phyloP scores from a whole-genome alignment of 768 basidiomycete genomes.

The Boletus tylopilopsis region DNA sequence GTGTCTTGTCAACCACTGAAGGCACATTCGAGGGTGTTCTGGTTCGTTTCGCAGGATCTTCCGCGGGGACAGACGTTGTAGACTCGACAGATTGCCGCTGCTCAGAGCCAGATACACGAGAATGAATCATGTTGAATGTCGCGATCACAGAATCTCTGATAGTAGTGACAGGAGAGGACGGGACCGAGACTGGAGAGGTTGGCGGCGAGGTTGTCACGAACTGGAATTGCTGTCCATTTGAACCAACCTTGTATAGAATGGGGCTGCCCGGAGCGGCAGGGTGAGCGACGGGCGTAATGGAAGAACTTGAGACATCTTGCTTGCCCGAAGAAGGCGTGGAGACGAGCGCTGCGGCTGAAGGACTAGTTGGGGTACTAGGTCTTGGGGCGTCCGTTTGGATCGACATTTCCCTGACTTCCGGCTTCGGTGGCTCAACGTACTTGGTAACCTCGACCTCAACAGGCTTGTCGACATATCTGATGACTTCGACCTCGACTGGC shows the following conservation, averaged over 20 bases:
- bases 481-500: slow-evolving; percentile 26
- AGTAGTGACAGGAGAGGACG: slow-evolving; percentile 36
- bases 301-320: slow-evolving; percentile 27
- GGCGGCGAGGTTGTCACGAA: slow-evolving; percentile 49
- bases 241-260: slow-evolving; percentile 55
- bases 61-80: slow-evolving; percentile 48
- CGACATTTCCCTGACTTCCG: slow-evolving; percentile 68
- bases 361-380: slow-evolving; percentile 31
- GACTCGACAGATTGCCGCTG: slow-evolving; percentile 73
- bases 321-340: slow-evolving; percentile 22
- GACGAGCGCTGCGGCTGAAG: slow-evolving; percentile 23
- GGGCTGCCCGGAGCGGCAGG: slow-evolving; percentile 31
- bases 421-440: slow-evolving; percentile 43
- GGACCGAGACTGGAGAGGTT: slow-evolving; percentile 20
- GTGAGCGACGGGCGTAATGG: slow-evolving; percentile 33
- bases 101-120: slow-evolving; percentile 54
- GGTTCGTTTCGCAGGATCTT: slow-evolving; percentile 48
- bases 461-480: slow-evolving; percentile 35
- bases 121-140: slow-evolving; percentile 41
- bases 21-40: slow-evolving; percentile 59
- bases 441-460: slow-evolving; percentile 21
- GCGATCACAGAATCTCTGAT: slow-evolving; percentile 52
- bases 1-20: slow-evolving; percentile 65
- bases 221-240: slow-evolving; percentile 58
- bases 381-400: slow-evolving; percentile 68